Evolutionary conservation across 2,329 filamentous ascomycete genomes (phyloP).

Genomic region (Penicillium sp.): DNA sequence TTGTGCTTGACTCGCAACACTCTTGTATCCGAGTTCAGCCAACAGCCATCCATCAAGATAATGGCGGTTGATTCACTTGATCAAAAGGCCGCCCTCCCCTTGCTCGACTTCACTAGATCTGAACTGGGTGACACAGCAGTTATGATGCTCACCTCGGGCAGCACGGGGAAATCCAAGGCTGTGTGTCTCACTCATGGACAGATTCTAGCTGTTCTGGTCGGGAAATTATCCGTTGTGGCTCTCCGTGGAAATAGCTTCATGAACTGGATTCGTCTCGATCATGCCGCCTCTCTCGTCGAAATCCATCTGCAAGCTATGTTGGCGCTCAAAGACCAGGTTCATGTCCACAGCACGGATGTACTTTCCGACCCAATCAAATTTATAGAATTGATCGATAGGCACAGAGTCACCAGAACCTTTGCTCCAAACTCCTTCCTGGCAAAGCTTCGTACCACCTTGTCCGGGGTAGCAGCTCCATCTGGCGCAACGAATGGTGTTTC

Average conservation of each 20-base stretch:
- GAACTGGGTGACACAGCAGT: not conserved
- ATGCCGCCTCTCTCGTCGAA: conserved; percentile 40
- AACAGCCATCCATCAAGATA: conserved; percentile 2
- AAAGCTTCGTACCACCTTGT: conserved; percentile 9
- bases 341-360: conserved; percentile 18
- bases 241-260: conserved; percentile 21
- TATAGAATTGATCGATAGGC: conserved; percentile 42
- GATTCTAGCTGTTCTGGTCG: not conserved
- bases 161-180: not conserved
- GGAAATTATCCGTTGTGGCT: not conserved
- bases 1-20: conserved; percentile 7
- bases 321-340: conserved; percentile 18
- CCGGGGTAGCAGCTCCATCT: conserved; percentile 30
- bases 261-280: conserved; percentile 44
- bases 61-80: conserved; percentile 9
- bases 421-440: conserved; percentile 32
- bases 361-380: conserved; percentile 41
- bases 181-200: not conserved
- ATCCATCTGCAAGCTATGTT: conserved; percentile 31
- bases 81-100: not conserved
- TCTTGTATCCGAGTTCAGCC: not conserved
- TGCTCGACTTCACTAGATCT: not conserved
- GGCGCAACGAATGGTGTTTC: conserved; percentile 43
- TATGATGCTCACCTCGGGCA: conserved; percentile 1
- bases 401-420: conserved; percentile 34